Evolutionary conservation across 2,329 filamentous ascomycete genomes (phyloP), one percentile per base, ranked within the genome.

Genomic region (Colletotrichum orchidophilum): DNA sequence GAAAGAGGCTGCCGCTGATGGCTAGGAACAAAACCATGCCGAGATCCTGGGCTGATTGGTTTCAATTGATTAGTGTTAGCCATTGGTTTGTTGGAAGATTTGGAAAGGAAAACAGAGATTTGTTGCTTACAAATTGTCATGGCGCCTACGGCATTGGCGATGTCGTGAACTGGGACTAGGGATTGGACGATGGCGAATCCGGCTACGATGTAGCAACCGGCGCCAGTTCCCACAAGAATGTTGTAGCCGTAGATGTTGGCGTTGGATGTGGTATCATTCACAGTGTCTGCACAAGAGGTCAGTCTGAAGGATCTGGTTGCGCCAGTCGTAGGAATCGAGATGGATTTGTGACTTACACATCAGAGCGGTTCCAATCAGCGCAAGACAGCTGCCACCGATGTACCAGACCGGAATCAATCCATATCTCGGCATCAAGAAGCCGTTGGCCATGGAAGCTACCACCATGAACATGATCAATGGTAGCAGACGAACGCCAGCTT

Each of bases 201-300:
- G 3, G 81, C 80, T 61, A 83, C 80, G 12, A 80, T 74, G 69
- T 77, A 81, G 24, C 74, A 76, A 3, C 84, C 83, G 3, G 76
- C 76, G 3, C 84, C 84, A 5, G 82, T 71, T 2, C 81, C 84
- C 3, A 85, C 64, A 11, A 87, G 74, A 13, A 84, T 76, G 7
- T 68, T 75, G 52, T 78, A 81, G 27, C 79, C 81, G 71, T 82
- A 81, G 1, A 81, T 77, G 2, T 75, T 74, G 13, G 72, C 70
- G 4, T 75, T 74, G 1, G 75, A 63, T 0, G 80, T 80, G 2
- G 49, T 65, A 12, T 72, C 71, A 4, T 76, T 66, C 60, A 80
- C 75, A 9, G 78, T 80, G 58, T 73, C 74, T 75, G 61, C 72
- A 29, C 3, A 33, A 21, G 71, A n/a, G 11, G 15, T 55, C 18